phyloP scores from a whole-genome alignment of 148 eudicot genomes.

The Cornus controversa region DNA sequence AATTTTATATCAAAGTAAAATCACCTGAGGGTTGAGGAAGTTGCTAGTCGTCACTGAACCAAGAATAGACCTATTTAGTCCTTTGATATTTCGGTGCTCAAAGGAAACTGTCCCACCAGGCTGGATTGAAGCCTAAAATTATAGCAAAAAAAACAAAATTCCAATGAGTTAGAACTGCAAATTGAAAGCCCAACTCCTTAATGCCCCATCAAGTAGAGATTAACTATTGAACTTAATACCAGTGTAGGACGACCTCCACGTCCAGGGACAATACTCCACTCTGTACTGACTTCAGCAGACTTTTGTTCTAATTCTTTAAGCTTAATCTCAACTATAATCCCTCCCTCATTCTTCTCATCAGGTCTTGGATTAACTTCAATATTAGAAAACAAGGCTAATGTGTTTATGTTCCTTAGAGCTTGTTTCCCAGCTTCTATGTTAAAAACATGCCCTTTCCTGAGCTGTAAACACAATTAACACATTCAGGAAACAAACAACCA shows the following conservation, averaged over 20 bases:
- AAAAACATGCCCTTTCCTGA: conserved; percentile 75
- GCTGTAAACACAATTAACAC: conserved; percentile 48
- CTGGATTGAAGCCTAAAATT: conserved; percentile 85
- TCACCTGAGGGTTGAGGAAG: conserved; percentile 93
- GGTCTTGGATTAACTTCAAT: conserved; percentile 95
- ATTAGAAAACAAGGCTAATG: conserved; percentile 85
- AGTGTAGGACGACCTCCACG: conserved; percentile 91
- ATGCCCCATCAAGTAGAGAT: background rate
- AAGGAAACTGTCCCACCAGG: conserved; percentile 96
- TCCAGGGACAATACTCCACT: conserved; percentile 96
- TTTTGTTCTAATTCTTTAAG: conserved; percentile 91
- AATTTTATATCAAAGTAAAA: conserved; percentile 6
- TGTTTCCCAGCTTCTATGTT: conserved; percentile 96
- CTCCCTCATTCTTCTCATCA: conserved; percentile 95
- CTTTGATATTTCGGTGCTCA: conserved; percentile 87
- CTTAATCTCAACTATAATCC: conserved; percentile 90
- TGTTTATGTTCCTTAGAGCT: conserved; percentile 89
- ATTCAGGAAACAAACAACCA: conserved; percentile 3
- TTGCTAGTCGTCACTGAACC: conserved; percentile 95
- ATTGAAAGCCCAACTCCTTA: background rate
- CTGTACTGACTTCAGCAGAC: conserved; percentile 94
- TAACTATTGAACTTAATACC: conserved; percentile 40
- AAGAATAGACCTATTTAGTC: conserved; percentile 83
- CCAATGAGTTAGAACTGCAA: background rate
- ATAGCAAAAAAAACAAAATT: conserved; percentile 6